Evolutionary conservation across 257 asterid species (phyloP).

Genomic region (Asclepias syriaca): DNA sequence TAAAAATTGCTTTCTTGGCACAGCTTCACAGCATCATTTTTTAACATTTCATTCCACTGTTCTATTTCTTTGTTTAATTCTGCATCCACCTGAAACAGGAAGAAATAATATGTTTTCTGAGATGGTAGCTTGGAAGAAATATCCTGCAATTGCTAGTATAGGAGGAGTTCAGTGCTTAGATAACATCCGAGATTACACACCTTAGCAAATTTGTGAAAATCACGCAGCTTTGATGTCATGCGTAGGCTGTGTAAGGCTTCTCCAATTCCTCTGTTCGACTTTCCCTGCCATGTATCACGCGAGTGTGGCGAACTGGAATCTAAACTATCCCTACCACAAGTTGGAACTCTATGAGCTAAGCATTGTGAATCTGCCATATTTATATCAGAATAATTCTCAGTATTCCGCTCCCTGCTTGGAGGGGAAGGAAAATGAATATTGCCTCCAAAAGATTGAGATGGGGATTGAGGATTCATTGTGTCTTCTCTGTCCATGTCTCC

Average conservation of each 20-base stretch:
- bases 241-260: constrained; percentile 82
- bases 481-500: constrained; percentile 81
- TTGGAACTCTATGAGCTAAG: constrained; percentile 41
- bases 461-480: constrained; percentile 51
- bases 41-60: constrained; percentile 92
- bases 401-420: constrained; percentile 48
- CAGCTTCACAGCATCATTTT: constrained; percentile 66
- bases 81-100: constrained; percentile 66
- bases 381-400: constrained; percentile 45
- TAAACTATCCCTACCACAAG: constrained; percentile 63
- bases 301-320: constrained; percentile 67
- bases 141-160: background rate
- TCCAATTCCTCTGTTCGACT: constrained; percentile 46
- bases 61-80: constrained; percentile 85
- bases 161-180: background rate
- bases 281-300: constrained; percentile 76
- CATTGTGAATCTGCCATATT: constrained; percentile 53
- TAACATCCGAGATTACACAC: constrained; percentile 30
- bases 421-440: constrained; percentile 41
- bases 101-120: constrained; percentile 12
- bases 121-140: background rate
- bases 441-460: constrained; percentile 42
- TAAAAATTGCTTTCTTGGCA: constrained; percentile 89
- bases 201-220: constrained; percentile 88
- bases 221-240: constrained; percentile 85